Conservation (phyloP, 192 early-diverging fungal genomes). For the Mortierella alpina region DNA sequence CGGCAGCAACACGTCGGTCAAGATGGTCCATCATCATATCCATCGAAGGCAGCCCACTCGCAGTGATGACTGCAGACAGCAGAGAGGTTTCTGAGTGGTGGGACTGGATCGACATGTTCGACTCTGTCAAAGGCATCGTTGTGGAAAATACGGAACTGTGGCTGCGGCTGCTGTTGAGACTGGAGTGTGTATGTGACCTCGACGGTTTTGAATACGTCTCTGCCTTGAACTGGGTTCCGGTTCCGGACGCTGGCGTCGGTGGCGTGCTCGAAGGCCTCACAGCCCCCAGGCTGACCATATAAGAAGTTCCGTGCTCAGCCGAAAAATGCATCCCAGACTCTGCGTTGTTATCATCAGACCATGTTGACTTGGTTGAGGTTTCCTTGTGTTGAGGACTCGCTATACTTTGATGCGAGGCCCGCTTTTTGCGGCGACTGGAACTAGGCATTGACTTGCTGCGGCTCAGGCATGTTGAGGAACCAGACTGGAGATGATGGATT, state of each 20-base stretch:
- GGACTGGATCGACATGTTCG: constrained; percentile 46
- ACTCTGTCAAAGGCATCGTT: constrained; percentile 22
- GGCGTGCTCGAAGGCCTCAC: too few relatives aligned
- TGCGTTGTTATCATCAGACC: too few relatives aligned
- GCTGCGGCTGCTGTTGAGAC: constrained; percentile 25
- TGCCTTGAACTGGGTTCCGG: too few relatives aligned
- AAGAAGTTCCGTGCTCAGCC: too few relatives aligned
- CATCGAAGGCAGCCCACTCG: constrained; percentile 35
- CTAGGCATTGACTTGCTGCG: constrained; percentile 42
- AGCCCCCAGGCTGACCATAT: too few relatives aligned
- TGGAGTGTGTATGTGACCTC: constrained; percentile 24
- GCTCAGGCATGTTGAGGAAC: not conserved
- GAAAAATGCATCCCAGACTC: too few relatives aligned
- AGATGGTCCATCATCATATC: constrained; percentile 43
- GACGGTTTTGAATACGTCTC: not conserved
- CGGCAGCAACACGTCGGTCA: constrained; percentile 28
- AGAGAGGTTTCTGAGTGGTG: constrained; percentile 31
- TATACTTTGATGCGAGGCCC: constrained; percentile 9
- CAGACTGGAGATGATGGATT: constrained; percentile 10
- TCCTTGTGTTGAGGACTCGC: too few relatives aligned
- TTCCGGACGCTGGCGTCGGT: too few relatives aligned
- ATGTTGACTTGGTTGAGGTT: too few relatives aligned
- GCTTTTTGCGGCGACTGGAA: constrained; percentile 13
- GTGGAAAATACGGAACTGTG: constrained; percentile 11
- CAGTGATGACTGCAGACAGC: constrained; percentile 36